Evolutionary conservation across 1,284 basidiomycete genomes (phyloP).

Genomic region (Ustilago lituana): DNA sequence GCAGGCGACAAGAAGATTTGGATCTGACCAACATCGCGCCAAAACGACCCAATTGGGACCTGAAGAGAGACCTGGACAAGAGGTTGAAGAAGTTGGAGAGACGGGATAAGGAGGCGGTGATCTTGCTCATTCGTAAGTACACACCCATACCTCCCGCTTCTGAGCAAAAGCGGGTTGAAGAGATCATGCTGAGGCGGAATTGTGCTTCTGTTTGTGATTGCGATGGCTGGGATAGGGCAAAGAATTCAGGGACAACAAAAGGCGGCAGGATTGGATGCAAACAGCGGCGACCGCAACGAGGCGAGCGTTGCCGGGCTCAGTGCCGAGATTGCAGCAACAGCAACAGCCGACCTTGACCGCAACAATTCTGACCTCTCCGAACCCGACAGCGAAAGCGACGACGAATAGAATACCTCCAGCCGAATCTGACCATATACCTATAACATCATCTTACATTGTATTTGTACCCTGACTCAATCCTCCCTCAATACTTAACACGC

Average conservation of each 20-base stretch:
- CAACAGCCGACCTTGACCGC: slow-evolving; percentile 21
- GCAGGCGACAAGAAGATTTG: slow-evolving; percentile 83
- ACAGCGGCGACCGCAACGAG: slow-evolving; percentile 12
- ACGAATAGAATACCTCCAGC: not conserved
- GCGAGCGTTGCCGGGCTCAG: slow-evolving; percentile 15
- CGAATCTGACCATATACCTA: not conserved
- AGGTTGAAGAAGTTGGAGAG: slow-evolving; percentile 87
- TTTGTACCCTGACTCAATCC: too few species aligned
- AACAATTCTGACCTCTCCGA: slow-evolving; percentile 5
- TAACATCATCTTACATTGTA: slow-evolving; percentile 10
- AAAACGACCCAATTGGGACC: slow-evolving; percentile 94
- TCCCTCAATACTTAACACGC: too few species aligned
- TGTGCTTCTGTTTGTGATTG: too few species aligned
- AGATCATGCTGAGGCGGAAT: too few species aligned
- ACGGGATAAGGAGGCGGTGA: slow-evolving; percentile 88
- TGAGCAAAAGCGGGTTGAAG: too few species aligned
- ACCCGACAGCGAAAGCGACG: slow-evolving; percentile 8
- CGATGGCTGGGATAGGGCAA: slow-evolving; percentile 16
- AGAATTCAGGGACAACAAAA: slow-evolving; percentile 40
- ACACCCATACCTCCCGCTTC: slow-evolving; percentile 12
- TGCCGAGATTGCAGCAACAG: slow-evolving; percentile 42
- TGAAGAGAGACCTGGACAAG: slow-evolving; percentile 92
- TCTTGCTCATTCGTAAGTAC: slow-evolving; percentile 83
- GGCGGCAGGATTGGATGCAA: slow-evolving; percentile 20
- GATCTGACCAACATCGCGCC: slow-evolving; percentile 97